Conservation (phyloP, 2,329 filamentous ascomycete genomes). For the Aureobasidium sp. region DNA sequence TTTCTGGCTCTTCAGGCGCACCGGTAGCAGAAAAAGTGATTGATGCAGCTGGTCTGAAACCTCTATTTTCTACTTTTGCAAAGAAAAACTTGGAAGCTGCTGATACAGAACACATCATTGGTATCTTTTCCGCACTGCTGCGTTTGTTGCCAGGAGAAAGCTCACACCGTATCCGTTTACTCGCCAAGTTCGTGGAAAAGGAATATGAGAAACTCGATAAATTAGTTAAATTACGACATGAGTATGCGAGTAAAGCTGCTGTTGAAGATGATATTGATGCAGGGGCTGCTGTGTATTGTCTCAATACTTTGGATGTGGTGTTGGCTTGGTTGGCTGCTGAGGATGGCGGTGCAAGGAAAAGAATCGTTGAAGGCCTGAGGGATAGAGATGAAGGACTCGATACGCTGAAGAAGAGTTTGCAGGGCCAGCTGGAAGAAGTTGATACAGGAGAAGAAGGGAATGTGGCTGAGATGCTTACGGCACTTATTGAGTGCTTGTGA, state of each 20-base stretch:
- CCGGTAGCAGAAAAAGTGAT: slow-evolving; percentile 68
- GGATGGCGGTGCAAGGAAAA: slow-evolving; percentile 64
- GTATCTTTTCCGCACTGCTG: slow-evolving; percentile 76
- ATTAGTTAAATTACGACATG: slow-evolving; percentile 61
- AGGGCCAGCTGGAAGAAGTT: slow-evolving; percentile 57
- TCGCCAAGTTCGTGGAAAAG: slow-evolving; percentile 94
- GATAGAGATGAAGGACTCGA: slow-evolving; percentile 59
- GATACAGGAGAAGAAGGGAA: slow-evolving; percentile 44
- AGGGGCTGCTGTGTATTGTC: slow-evolving; percentile 73
- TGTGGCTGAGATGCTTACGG: slow-evolving; percentile 57
- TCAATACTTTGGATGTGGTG: slow-evolving; percentile 77
- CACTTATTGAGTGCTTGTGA: slow-evolving; percentile 37
- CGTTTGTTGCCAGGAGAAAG: slow-evolving; percentile 71
- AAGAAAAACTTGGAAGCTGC: slow-evolving; percentile 67
- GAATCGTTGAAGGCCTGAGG: slow-evolving; percentile 54
- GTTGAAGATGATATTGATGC: slow-evolving; percentile 56
- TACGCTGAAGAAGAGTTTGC: slow-evolving; percentile 58
- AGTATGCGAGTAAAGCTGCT: slow-evolving; percentile 56
- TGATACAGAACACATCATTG: slow-evolving; percentile 69
- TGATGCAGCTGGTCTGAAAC: slow-evolving; percentile 76
- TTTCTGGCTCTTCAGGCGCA: slow-evolving; percentile 45
- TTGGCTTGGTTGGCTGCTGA: slow-evolving; percentile 89
- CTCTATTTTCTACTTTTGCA: slow-evolving; percentile 79
- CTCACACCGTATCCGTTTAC: slow-evolving; percentile 66
- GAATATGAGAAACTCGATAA: slow-evolving; percentile 78